phyloP scores from a whole-genome alignment of 148 eudicot species.

The Fallopia convolvulus region DNA sequence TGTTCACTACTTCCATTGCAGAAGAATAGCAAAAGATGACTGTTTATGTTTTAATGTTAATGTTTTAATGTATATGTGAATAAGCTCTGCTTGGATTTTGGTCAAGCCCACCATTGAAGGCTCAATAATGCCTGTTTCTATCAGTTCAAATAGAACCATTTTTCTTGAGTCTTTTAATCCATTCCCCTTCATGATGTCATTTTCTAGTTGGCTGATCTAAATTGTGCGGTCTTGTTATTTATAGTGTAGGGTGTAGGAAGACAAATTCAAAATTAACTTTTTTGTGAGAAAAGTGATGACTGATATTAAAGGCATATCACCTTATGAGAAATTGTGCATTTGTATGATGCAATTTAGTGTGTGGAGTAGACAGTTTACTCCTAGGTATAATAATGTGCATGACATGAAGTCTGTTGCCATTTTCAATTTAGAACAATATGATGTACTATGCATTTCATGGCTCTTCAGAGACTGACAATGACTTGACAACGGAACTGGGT shows the following conservation, averaged over 20 bases:
- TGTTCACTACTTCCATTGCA: not conserved
- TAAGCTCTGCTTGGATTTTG: not conserved
- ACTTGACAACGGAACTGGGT: slow-evolving; percentile 81
- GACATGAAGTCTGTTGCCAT: not conserved
- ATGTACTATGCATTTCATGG: slow-evolving; percentile 2
- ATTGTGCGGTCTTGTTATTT: not conserved
- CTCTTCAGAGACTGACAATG: slow-evolving; percentile 74
- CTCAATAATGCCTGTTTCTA: not conserved
- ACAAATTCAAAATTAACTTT: not conserved
- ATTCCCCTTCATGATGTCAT: not conserved
- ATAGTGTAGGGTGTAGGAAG: not conserved
- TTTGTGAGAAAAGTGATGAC: not conserved
- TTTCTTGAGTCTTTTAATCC: too few species aligned
- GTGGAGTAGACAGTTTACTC: not conserved
- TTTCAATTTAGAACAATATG: not conserved
- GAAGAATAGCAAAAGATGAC: not conserved
- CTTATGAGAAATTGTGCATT: not conserved
- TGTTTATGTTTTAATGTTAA: not conserved
- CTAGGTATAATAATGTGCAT: not conserved
- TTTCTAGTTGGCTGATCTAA: not conserved
- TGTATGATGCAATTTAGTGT: not conserved
- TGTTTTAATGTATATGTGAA: not conserved
- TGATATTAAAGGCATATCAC: not conserved
- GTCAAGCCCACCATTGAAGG: not conserved
- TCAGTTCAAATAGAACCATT: too few species aligned